phyloP scores from a whole-genome alignment of 768 basidiomycete genomes.

The Punctularia strigosozonata region DNA sequence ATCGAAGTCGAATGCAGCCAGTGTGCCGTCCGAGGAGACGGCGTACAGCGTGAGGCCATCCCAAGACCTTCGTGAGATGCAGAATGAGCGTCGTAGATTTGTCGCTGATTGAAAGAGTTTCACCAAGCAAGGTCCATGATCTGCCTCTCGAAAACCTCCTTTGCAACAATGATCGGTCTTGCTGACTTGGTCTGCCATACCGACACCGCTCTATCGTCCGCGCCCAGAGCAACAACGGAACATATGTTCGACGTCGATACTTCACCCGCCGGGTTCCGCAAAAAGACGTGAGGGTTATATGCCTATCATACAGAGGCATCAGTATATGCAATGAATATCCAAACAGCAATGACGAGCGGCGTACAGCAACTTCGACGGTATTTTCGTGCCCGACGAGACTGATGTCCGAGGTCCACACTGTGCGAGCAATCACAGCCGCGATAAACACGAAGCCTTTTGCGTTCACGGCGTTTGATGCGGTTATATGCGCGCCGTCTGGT shows the following conservation, averaged over 20 bases:
- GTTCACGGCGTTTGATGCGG: conserved; percentile 95
- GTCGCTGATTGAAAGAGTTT: conserved; percentile 15
- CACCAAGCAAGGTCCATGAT: conserved; percentile 96
- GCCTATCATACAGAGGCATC: conserved; percentile 29
- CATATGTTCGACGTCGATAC: conserved; percentile 77
- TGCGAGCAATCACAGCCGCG: conserved; percentile 87
- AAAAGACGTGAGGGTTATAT: conserved; percentile 92
- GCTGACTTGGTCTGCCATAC: conserved; percentile 94
- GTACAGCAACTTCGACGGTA: conserved; percentile 88
- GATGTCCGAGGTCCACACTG: conserved; percentile 83
- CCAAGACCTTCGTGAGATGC: conserved; percentile 51
- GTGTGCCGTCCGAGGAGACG: conserved; percentile 91
- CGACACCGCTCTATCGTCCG: conserved; percentile 87
- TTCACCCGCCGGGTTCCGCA: conserved; percentile 56
- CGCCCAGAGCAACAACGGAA: conserved; percentile 87
- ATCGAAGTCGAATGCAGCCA: conserved; percentile 81
- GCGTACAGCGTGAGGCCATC: conserved; percentile 91
- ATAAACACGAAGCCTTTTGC: conserved; percentile 95
- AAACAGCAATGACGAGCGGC: conserved; percentile 15
- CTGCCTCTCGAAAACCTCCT: conserved; percentile 89
- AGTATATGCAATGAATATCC: neutral
- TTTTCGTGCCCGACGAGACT: conserved; percentile 96
- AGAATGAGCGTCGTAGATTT: conserved; percentile 1
- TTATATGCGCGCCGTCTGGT: conserved; percentile 97
- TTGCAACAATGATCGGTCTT: conserved; percentile 83